Base-by-base conservation (phyloP, 2,329 filamentous ascomycete species). In the Cyclaneusma minus region DNA sequence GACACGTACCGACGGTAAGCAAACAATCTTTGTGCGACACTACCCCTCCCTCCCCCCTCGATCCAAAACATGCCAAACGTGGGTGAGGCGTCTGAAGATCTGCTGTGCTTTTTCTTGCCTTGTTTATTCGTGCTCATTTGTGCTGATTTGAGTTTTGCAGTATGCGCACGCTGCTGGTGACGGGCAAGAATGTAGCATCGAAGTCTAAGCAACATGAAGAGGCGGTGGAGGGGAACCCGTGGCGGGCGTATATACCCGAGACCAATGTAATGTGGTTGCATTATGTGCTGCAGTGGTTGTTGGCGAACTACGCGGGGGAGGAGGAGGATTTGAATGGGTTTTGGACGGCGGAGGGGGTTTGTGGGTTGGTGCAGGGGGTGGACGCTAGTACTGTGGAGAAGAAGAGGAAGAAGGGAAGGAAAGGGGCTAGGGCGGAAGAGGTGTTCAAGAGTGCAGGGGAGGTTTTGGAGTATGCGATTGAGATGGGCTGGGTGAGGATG, bases 241-340 rank as follows among this genome's bases (percentile, higher is more conserved):
- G 70, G 70, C 45, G 52, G 4, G 54, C 49, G 1, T 61, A 64
- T 35, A 56, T 56, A 15, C 67, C 70, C 1, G 75, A 74, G 43
- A 72, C 65, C 4, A 76, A 76, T 34, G 66, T 74, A 2, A 49
- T 76, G 11, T 76, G 70, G 70, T 54, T 76, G 21, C 63, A 66
- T 3, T 75, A 73, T 34, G 50, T 72, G 4, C 71, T 71, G 38
- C 49, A 55, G 18, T 71, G 69, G 43, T 45, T 71, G 29, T 38
- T 52, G 3, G 37, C 34, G 4, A 33, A 36, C 3, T 73, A 72
- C 39, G 54, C 50, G 30, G 49, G 47, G 10, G 45, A 52, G 21
- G 70, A 64, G 2, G 50, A 44, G 28, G 64, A 71, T 44, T 40
- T 74, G 36, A 65, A 62, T 60, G 43, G 39, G 22, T 58, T 70